Conservation (phyloP, 176 grass and related monocot species). For the Triticum turgidum region DNA sequence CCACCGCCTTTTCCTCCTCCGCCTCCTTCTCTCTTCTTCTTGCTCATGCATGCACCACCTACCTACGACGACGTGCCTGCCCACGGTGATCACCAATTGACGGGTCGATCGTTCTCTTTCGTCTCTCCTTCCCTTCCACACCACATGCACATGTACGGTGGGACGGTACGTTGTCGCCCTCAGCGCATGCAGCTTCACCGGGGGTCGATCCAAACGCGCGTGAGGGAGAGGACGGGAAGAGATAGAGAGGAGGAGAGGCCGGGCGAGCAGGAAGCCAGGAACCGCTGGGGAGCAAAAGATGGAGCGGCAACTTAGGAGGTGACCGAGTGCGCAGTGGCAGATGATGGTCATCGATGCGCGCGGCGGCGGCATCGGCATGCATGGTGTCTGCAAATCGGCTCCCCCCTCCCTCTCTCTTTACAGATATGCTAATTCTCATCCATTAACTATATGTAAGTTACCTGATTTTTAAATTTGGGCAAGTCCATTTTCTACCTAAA, state of each 20-base stretch:
- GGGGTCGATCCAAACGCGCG: neutral
- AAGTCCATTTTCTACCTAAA: no score
- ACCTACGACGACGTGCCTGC: neutral
- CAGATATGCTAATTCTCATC: no score
- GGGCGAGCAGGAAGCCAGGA: neutral
- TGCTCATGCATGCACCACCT: slow-evolving; percentile 51
- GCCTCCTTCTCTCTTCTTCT: slow-evolving; percentile 57
- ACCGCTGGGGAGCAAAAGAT: slow-evolving; percentile 8
- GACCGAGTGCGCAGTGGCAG: neutral
- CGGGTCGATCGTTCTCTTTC: neutral
- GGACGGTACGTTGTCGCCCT: neutral
- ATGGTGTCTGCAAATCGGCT: neutral
- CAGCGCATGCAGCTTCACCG: neutral
- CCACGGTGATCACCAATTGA: neutral
- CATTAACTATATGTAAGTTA: no score
- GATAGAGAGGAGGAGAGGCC: neutral
- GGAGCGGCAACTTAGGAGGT: slow-evolving; percentile 46
- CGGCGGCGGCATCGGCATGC: neutral
- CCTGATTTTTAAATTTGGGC: no score
- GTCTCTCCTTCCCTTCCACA: neutral
- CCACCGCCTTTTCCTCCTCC: slow-evolving; percentile 31
- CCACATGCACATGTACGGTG: neutral
- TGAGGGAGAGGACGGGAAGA: neutral
- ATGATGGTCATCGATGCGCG: neutral
- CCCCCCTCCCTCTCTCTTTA: no score